Evolutionary conservation across 305 asterid genomes (phyloP).

Genomic region (Petunia hybrid): DNA sequence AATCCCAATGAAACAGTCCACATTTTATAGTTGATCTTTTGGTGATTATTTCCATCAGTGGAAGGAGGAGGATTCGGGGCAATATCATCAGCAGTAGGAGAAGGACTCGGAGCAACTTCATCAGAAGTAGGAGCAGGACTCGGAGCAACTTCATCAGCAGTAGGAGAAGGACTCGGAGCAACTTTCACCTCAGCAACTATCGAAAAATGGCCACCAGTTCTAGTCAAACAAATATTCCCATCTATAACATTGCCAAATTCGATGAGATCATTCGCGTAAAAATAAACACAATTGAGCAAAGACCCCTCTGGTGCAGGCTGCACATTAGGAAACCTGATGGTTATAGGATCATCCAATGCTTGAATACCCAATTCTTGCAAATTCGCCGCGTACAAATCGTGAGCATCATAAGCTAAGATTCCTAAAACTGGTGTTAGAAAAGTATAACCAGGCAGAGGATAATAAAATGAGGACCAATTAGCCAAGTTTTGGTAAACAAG

Average conservation of each 20-base stretch:
- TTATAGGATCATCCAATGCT: constrained; percentile 40
- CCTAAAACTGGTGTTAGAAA: constrained; percentile 75
- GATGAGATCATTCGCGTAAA: constrained; percentile 55
- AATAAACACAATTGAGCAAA: constrained; percentile 45
- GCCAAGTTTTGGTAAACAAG: constrained; percentile 48
- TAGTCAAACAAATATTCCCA: constrained; percentile 54
- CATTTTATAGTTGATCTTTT: not conserved
- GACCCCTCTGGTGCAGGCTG: not conserved
- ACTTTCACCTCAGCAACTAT: constrained; percentile 53
- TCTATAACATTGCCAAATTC: constrained; percentile 58
- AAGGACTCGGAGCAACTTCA: no score
- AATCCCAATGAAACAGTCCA: constrained; percentile 41
- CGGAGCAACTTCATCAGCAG: no score
- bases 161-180: constrained; percentile 30
- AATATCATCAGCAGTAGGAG: no score
- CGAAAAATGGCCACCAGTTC: constrained; percentile 70
- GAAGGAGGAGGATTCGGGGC: not conserved
- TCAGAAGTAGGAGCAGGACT: no score
- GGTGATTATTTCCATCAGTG: not conserved
- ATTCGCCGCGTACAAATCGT: constrained; percentile 57
- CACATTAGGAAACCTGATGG: constrained; percentile 30
- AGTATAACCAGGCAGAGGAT: constrained; percentile 67
- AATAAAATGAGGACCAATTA: constrained; percentile 53
- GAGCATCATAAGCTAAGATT: constrained; percentile 54
- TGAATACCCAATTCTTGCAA: constrained; percentile 41